Evolutionary conservation across 1,284 basidiomycete species (phyloP), one percentile per base, ranked within the genome.

Genomic region (Fomitopsis schrenkii): DNA sequence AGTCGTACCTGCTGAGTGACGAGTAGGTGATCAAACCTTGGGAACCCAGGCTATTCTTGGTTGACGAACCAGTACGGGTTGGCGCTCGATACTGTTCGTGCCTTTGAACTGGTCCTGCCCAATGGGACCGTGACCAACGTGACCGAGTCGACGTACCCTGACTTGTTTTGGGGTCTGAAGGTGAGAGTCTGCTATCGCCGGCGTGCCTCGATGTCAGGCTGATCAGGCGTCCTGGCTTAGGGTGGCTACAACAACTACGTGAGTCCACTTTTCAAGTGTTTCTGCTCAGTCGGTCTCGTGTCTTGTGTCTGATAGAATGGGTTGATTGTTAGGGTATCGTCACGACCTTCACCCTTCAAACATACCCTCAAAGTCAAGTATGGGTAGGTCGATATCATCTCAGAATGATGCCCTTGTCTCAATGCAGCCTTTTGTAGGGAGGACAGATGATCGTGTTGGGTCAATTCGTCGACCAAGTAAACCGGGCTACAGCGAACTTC

Each of bases 241-340:
- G 85, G 84, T 44, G 83, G 84, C 15, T 73, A 78, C 63, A 87
- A 87, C 64, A 87, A 87, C 67, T 87, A 84, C 63, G 85, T 85
- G 59, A 61, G 81, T 33, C 7, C 5, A 17, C 48, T 12, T 8
- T 7, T 3, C 38, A 15, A 12, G 35, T 22, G 8, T 22, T 22
- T 22, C 10, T 28, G 22, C 45, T 14, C 45, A 22, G 22, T 22
- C 22, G 22, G 42, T 15, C 36, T 73, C 22, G 1, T 7, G 2
- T 46, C 35, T 6, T 6, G 41, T 22, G 14, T 26, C 5, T 14
- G 36, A 35, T 15, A 17, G 26, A 6, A 3, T 19, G 19, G 6
- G 30, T n/a, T 55, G 86, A 12, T 14, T 40, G 38, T 8, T 1
- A 87, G 85, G 85, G 84, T 0, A 83, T 87, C 40, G 83, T 87